Evolutionary conservation across 257 asterid species (phyloP), one percentile per base, ranked within the genome.

Genomic region (Catharanthus roseus): DNA sequence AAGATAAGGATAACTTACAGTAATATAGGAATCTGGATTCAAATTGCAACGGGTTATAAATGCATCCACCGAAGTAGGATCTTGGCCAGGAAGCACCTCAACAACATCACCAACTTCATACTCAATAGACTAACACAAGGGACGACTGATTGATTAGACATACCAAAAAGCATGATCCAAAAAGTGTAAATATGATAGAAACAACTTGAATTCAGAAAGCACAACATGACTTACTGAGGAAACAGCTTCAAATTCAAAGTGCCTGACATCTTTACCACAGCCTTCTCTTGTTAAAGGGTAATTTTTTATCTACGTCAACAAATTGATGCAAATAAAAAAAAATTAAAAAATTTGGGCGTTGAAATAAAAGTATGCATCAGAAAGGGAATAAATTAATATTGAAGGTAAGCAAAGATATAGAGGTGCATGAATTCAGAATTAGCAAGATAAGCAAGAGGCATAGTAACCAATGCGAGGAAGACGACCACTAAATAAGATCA

Each of bases 91-190:
- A 72, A 93, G 99, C 79, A 93, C 83, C 82, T 89, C 95, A 67
- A 91, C 83, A 77, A 89, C 89, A 81, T 89, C 99, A 77, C 99
- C 97, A 77, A 89, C 95, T 47, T 93, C 96, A 77, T 93, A 91
- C 67, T 83, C 80, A 60, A 91, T 80, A 66, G 85, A 75, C 99
- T 93, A 85, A 68, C 53, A 68, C 6, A 68, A 76, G 67, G 54
- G 31, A 53, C 16, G 71, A 67, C 7, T 58, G 47, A 29, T 54
- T 51, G 61, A 66, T 16, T 10, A 36, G 21, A 57, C 12, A 23
- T 55, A 8, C 6, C 12, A 44, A 39, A 42, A 1, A 44, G 71
- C 9, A 47, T 57, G 60, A 61, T 74, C 39, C 12, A 19, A n/a
- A 42, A 65, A 75, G 41, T 49, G 29, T 60, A 77, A 71, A 47